These are phyloP conservation scores for Diaporthe vaccinii DNA, from an alignment of 2,329 filamentous ascomycete species.

Conservation along the genomic window DNA sequence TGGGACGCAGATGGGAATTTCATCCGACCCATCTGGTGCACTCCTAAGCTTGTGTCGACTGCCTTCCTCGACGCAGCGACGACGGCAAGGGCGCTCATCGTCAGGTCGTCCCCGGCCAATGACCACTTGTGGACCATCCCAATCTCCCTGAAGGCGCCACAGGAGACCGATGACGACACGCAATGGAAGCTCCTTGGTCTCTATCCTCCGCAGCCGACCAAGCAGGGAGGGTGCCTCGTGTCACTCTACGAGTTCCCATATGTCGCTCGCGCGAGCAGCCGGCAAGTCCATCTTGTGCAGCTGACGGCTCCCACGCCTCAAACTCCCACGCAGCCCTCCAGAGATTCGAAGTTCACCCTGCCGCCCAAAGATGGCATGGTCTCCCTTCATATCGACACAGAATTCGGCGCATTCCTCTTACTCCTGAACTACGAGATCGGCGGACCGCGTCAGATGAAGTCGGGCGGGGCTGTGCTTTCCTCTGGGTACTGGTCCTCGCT, in stretches of 20 bases:
- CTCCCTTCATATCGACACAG: constrained; percentile 6
- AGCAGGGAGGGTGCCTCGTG: constrained; percentile 20
- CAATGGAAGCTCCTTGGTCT: background rate
- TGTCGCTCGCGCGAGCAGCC: constrained; percentile 22
- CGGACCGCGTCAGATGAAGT: background rate
- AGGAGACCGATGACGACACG: background rate
- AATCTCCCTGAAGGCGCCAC: background rate
- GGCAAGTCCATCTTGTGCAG: constrained; percentile 11
- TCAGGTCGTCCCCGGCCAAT: constrained; percentile 13
- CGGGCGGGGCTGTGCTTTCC: background rate
- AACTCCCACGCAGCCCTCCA: background rate
- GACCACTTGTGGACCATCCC: constrained; percentile 10
- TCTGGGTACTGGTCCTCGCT: constrained; percentile 20
- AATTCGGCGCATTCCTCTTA: background rate
- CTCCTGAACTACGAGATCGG: constrained; percentile 5
- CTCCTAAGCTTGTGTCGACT: constrained; percentile 5
- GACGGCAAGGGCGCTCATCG: constrained; percentile 14
- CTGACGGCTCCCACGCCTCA: background rate
- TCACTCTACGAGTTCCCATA: constrained; percentile 19
- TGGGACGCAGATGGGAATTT: constrained; percentile 21
- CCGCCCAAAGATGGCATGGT: constrained; percentile 8
- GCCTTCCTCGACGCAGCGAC: background rate
- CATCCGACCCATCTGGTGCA: constrained; percentile 16
- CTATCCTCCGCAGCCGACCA: constrained; percentile 3
- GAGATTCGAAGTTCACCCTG: constrained; percentile 2